phyloP scores from a whole-genome alignment of 306 rosid genomes.

The Cicer bijugum region DNA sequence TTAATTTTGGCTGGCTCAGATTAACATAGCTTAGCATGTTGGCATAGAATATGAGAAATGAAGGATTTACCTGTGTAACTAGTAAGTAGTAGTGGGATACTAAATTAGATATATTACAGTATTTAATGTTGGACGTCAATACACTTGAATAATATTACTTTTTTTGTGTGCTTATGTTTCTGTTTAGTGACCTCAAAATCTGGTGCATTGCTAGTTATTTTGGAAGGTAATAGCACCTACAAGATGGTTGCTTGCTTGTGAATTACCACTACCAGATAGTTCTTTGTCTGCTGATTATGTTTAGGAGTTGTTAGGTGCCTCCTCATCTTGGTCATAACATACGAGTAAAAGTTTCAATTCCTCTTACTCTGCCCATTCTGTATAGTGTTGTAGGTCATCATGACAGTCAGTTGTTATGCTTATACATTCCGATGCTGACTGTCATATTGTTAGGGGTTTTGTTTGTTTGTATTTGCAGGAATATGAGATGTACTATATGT shows the following conservation, averaged over 20 bases:
- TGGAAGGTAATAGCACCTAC: conserved; percentile 21
- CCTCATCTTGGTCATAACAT: conserved; percentile 2
- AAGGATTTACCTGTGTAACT: not conserved
- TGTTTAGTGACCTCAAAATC: conserved; percentile 1
- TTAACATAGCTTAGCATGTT: conserved; percentile 31
- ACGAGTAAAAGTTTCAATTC: not conserved
- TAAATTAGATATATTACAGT: conserved; percentile 3
- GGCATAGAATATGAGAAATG: conserved; percentile 11
- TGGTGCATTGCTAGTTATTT: not conserved
- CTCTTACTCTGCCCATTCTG: not conserved
- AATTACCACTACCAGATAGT: not conserved
- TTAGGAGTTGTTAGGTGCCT: not conserved
- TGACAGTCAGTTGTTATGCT: not conserved
- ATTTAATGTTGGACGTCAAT: not conserved
- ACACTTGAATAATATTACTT: not conserved
- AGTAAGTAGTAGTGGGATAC: not conserved
- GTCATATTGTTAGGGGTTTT: no score
- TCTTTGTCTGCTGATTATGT: conserved; percentile 13
- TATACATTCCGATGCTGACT: not conserved
- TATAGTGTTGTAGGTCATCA: not conserved
- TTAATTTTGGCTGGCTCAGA: not conserved
- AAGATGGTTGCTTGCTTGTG: conserved; percentile 31
- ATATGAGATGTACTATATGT: no score
- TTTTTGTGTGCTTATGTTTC: not conserved
- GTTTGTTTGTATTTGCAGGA: no score